phyloP scores from a whole-genome alignment of 1,284 basidiomycete genomes.

The Erythrobasidium hasegawianum region DNA sequence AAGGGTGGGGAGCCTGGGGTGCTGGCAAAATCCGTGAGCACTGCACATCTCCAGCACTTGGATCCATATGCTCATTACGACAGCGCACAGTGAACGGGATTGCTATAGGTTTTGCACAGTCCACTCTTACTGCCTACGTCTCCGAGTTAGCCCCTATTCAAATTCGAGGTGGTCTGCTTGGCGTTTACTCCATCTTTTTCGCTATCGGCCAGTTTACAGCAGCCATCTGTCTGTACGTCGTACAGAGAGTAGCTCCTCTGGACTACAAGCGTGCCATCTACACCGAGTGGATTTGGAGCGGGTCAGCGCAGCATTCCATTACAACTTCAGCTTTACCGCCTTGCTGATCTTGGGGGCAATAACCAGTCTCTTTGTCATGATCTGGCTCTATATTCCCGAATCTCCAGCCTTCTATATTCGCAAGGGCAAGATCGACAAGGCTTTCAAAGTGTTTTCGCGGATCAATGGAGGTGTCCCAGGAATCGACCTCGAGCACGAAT shows the following conservation, averaged over 20 bases:
- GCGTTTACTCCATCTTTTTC: not conserved
- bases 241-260: not conserved
- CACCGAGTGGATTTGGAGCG: not conserved
- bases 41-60: too few species aligned
- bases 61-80: too few species aligned
- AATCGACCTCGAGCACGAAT: not conserved
- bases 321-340: not conserved
- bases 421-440: conserved; percentile 35
- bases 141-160: not conserved
- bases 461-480: conserved; percentile 36
- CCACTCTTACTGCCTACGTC: conserved; percentile 1
- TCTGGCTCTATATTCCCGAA: not conserved
- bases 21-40: too few species aligned
- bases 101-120: not conserved
- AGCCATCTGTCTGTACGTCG: not conserved
- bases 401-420: conserved; percentile 35
- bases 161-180: not conserved
- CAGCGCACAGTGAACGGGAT: not conserved
- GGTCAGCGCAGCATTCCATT: not conserved
- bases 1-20: too few species aligned
- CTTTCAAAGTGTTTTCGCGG: conserved; percentile 27
- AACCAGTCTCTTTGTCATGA: not conserved
- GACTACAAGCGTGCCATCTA: not conserved
- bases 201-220: conserved; percentile 3
- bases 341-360: not conserved